Base-by-base conservation (phyloP, 495 filamentous ascomycete genomes). In the Penicillium cosmopolitanum region DNA sequence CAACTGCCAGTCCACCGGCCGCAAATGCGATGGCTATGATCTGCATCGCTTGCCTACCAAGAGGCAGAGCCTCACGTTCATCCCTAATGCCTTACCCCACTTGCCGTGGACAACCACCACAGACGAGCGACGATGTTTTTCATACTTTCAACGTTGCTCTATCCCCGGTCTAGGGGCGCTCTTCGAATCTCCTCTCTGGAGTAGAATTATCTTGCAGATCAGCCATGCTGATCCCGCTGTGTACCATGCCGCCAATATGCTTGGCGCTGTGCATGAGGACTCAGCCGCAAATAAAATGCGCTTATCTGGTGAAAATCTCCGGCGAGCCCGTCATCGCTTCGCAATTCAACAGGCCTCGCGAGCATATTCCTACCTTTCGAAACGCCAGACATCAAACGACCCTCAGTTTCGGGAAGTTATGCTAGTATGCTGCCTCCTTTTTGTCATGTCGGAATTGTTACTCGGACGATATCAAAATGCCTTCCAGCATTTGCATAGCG, bases 71-170 rank as follows among this genome's bases (percentile, higher is more conserved):
- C 5, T 48, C 2, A 23, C 31, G 34, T 51, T 56, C 12, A 25
- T 50, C 19, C 48, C 4, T 5, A 16, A 25, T 9, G 0, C 13
- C 35, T 35, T 19, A 58, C 51, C 23, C 42, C 13, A 19, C 34
- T 28, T 42, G 15, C 21, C 13, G 40, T 66, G 67, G 68, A 53
- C 56, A 12, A 61, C 62, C 7, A 71, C 65, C 21, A 54, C 52
- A 3, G 68, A 71, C 34, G 68, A 71, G 61, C 52, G 53, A 12
- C 68, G 68, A 35, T 71, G 65, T 47, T 62, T 66, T 46, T 60
- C 63, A 3, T 63, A 63, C 43, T 71, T 71, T 58, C 55, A 31
- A 35, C 38, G 57, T 53, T 56, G 50, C 25, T 62, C 63, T 1
- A 54, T 68, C 31, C 60, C 63, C 3, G 50, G 51, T 16, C 50